Base-by-base conservation (phyloP, 2,329 filamentous ascomycete genomes). In the Neophaeococcomyces aloes region DNA sequence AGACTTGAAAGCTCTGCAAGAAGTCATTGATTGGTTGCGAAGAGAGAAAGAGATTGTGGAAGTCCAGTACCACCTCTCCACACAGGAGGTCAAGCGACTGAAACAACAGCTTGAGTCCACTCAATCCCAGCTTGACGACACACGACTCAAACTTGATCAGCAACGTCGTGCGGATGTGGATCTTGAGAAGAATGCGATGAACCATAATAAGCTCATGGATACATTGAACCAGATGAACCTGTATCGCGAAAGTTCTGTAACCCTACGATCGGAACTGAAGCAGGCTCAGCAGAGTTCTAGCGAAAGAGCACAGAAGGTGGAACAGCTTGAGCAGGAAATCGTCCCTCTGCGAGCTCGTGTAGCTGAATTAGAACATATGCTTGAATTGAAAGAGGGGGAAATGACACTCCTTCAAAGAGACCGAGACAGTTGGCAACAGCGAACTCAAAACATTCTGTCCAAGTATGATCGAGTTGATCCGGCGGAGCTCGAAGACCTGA, bases 21-120 rank as follows among this genome's bases (percentile, higher is more conserved):
- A 96, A 57, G 77, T 98, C 45, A 93, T 94, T 65, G 83, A 78
- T 49, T 98, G 91, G 61, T 70, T 98, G 48, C 82, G 89, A 35
- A 83, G 86, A 32, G 93, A 98, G 65, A 98, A 96, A 69, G 91
- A 96, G 60, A 96, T 98, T 52, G 75, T 95, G 7, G 89, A 98
- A 55, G 86, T 95, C n/a, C 89, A 96, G 58, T 84, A 87, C 56
- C 88, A 95, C 54, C 72, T 96, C 34, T 88, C 89, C 56, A 74
- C 80, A 0, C 86, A 94, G 56, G 91, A 98, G 64, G 74, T 79
- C 42, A 94, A 93, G 64, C 79, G 91, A 42, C 66, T 95, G 32
- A 85, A 89, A 57, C 86, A 95, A 56, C 87, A 96, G 58, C 74
- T 95, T 18, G 83, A 94, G 39, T 88, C 94, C 59, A 74, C 81